A percentile compares a stretch with the other conserved stretches of the same genome.
These are phyloP conservation scores for Schizonepeta tenuifolia DNA, from an alignment of 257 asterid species.

Conservation along the genomic window DNA sequence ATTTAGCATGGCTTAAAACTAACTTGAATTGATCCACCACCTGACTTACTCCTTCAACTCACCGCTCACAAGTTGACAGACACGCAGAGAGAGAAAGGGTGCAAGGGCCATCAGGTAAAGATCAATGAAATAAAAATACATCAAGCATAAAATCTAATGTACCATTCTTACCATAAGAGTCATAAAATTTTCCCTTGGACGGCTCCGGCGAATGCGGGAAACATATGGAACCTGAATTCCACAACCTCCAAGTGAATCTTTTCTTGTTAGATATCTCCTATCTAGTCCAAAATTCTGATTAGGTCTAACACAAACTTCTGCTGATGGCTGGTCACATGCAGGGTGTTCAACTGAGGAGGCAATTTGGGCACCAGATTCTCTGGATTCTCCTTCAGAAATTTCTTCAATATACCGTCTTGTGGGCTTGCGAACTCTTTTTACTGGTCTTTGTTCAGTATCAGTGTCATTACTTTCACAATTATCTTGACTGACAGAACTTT, in stretches of 20 bases:
- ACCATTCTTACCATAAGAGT: constrained; percentile 69
- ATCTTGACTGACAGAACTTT: constrained; percentile 38
- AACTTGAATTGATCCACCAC: constrained; percentile 10
- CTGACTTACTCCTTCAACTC: constrained; percentile 24
- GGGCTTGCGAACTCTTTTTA: constrained; percentile 90
- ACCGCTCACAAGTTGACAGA: constrained; percentile 13
- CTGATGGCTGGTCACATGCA: constrained; percentile 41
- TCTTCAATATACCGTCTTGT: constrained; percentile 91
- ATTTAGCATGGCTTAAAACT: constrained; percentile 9
- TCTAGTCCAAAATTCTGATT: constrained; percentile 47
- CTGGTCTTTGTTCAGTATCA: constrained; percentile 54
- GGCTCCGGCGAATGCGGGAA: constrained; percentile 81
- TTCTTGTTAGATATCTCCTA: constrained; percentile 63
- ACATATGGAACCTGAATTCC: constrained; percentile 88
- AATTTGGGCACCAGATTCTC: constrained; percentile 61
- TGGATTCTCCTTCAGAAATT: constrained; percentile 74
- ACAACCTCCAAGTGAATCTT: constrained; percentile 85
- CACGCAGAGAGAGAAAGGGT: background rate
- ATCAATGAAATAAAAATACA: constrained; percentile 2
- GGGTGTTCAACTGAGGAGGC: constrained; percentile 40
- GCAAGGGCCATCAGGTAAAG: constrained; percentile 11
- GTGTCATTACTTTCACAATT: constrained; percentile 54
- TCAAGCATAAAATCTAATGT: background rate
- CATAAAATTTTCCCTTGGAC: constrained; percentile 87
- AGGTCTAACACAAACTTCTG: constrained; percentile 44